Evolutionary conservation across 2,329 filamentous ascomycete genomes (phyloP), one percentile per base, ranked within the genome.

Genomic region (Fusarium chuoi): DNA sequence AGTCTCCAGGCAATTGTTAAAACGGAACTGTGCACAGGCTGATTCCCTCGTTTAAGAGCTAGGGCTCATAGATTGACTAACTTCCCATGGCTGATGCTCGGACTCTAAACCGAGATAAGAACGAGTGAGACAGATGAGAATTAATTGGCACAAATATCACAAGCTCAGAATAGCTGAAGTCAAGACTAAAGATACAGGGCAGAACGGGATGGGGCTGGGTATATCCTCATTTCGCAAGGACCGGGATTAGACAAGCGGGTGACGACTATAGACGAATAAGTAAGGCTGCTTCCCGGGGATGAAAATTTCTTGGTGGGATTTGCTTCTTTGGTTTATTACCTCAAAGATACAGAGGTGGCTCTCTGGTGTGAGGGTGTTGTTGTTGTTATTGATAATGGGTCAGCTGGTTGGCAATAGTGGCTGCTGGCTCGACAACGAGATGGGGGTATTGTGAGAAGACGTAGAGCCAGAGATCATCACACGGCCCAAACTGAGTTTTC

Each of bases 161-260:
- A 62, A 55, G 54, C 52, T 26, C 39, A 62, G 24, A 55, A 63
- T 54, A 56, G 51, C 42, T 57, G 62, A 45, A 41, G 45, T 20
- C 36, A 51, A 41, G 48, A 28, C 41, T 30, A 44, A 13, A 49
- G 44, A 74, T 66, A 74, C 41, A 52, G 22, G 42, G 65, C 55
- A 70, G 48, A 52, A 69, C 49, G 51, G 64, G 56, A 64, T 45
- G 58, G 71, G 45, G 55, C 44, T 64, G 63, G 69, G 75, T 64
- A 65, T 64, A 77, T 77, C 75, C 72, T 78, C 76, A 78, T 78
- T 77, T 78, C 68, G 72, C 73, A 49, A 68, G 57, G 59, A 55
- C 71, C 67, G 54, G 72, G 64, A 60, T 70, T 63, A 67, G 49
- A 48, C 57, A 73, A 68, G 69, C 44, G 70, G 70, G 68, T 68